phyloP scores from a whole-genome alignment of 257 asterid species.

The Linaria vulgaris region DNA sequence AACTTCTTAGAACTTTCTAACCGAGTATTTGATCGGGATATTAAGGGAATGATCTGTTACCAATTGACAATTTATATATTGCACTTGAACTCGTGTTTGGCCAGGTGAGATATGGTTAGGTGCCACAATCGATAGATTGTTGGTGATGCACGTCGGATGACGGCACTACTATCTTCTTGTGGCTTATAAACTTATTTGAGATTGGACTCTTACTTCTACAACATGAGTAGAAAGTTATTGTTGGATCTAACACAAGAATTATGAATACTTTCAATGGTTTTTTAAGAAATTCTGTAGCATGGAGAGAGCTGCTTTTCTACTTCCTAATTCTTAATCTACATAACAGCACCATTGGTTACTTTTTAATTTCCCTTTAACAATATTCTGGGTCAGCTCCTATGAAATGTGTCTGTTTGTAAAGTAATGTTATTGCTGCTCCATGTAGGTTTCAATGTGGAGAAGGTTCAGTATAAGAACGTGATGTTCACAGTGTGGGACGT shows the following conservation, averaged over 20 bases:
- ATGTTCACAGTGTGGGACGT: constrained; percentile 98
- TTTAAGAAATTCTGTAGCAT: no score
- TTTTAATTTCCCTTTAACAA: constrained; percentile 14
- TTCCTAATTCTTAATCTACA: constrained; percentile 10
- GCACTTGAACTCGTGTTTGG: no score
- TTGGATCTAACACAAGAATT: background rate
- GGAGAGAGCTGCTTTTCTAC: constrained; percentile 14
- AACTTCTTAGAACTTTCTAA: no score
- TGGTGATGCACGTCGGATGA: no score
- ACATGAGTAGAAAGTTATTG: background rate
- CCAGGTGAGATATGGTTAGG: background rate
- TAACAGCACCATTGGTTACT: background rate
- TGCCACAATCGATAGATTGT: background rate
- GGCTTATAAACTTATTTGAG: background rate
- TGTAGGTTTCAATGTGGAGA: constrained; percentile 97
- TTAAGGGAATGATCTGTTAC: no score
- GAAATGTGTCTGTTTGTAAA: constrained; percentile 13
- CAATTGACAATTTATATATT: no score
- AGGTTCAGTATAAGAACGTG: constrained; percentile 93
- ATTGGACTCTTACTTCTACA: no score
- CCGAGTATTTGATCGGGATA: no score
- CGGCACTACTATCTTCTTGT: background rate
- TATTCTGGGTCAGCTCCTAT: constrained; percentile 4
- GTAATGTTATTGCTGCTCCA: constrained; percentile 24
- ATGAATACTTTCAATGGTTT: no score